phyloP scores from a whole-genome alignment of 1,284 basidiomycete genomes.

The Tilletia indica region DNA sequence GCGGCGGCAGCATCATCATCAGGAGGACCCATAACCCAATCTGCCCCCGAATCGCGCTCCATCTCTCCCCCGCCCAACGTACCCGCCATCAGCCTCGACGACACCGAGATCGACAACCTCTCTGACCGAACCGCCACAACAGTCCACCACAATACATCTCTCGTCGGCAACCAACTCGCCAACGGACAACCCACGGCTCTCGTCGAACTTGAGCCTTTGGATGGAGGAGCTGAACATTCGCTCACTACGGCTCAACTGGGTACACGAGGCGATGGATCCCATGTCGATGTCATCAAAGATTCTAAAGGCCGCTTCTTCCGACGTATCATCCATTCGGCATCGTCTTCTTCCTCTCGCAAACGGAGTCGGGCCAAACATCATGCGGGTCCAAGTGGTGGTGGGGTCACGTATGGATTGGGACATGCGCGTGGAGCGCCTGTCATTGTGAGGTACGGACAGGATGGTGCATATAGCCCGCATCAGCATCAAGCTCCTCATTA shows the following conservation, averaged over 20 bases:
- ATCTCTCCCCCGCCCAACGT: neutral
- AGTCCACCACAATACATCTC: neutral
- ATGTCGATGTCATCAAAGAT: conserved; percentile 5
- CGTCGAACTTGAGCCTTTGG: conserved; percentile 4
- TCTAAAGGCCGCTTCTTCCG: conserved; percentile 8
- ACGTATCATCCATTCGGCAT: conserved; percentile 5
- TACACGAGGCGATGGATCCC: neutral
- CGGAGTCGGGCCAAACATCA: neutral
- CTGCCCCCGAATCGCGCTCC: neutral
- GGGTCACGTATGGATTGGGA: conserved; percentile 1
- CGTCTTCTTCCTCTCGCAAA: neutral
- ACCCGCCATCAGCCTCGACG: neutral
- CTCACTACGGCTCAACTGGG: neutral
- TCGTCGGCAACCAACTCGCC: neutral
- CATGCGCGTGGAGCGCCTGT: conserved; percentile 8
- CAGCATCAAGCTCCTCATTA: neutral
- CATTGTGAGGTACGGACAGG: neutral
- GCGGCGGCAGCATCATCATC: neutral
- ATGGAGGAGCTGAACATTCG: neutral
- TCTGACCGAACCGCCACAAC: neutral
- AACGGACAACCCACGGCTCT: neutral
- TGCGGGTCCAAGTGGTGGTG: neutral
- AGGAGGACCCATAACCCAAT: neutral
- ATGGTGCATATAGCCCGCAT: neutral
- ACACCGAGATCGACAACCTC: neutral